Evolutionary conservation across 1,139 yeast species (phyloP), one percentile per base, ranked within the genome.

Genomic region (Hansenula sp.): DNA sequence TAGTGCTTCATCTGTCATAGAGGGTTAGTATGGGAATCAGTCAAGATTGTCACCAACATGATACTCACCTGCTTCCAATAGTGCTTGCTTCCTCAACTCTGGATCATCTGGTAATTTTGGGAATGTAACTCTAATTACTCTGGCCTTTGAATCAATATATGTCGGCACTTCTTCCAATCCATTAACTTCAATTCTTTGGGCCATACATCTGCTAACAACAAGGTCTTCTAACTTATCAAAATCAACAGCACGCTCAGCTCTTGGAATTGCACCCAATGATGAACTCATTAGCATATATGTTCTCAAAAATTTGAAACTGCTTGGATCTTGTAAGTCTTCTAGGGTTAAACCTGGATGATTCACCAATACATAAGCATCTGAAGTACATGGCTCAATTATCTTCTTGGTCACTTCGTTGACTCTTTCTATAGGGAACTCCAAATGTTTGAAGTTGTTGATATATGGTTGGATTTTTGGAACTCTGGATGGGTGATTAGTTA

Each of bases 291-390:
- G 65, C 48, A 84, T 58, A 58, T 81, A 79, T 42, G 74, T 72
- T 42, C 83, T 67, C 21, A 86, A 55, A 50, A 76, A 71, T 1
- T 70, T 71, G 76, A 87, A 84, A 24, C 69, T 62, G 4, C 71
- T 55, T 17, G 57, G 62, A 44, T 60, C 59, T 28, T 69, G 67
- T 47, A 88, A 68, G 61, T 88, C 96, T n/a, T 66, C 65, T 41
- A 73, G 65, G 2, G 63, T 62, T 43, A 88, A 61, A 0, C 94
- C 94, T 0, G 96, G 96, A 38, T 79, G 79, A 55, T 85, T 77
- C 1, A 87, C 70, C 15, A 88, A 62, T 2, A 89, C 56, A 53
- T 84, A 85, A 1, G 83, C 85, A 59, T 87, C 86, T 0, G 91
- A 77, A 1, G 81, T 67, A 57, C 96, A 89, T 36, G 73, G 71